Conservation (phyloP, 78 protist species). For the Dictyostelium firmibasis region DNA sequence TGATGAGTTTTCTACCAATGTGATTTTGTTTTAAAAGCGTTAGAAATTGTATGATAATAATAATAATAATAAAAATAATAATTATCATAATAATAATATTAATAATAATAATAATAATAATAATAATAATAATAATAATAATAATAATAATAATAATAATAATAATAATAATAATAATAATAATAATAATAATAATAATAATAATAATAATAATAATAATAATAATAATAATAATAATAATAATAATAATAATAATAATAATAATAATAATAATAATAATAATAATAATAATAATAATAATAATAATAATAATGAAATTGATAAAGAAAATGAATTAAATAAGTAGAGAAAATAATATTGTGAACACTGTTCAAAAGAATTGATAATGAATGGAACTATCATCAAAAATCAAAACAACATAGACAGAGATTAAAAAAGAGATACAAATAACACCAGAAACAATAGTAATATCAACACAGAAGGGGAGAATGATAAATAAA, state of each 20-base stretch:
- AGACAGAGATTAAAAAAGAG: not conserved
- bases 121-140: too few relatives aligned
- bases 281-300: not conserved
- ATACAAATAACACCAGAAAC: not conserved
- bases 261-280: too few relatives aligned
- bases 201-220: slow-evolving; percentile 2
- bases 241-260: too few relatives aligned
- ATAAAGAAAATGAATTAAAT: not conserved
- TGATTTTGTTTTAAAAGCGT: not conserved
- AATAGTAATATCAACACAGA: not conserved
- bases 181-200: too few relatives aligned
- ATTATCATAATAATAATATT: too few relatives aligned
- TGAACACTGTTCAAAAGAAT: slow-evolving; percentile 11
- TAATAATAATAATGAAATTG: not conserved
- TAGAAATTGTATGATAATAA: slow-evolving; percentile 59
- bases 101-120: too few relatives aligned
- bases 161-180: too few relatives aligned
- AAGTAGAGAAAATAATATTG: slow-evolving; percentile 58
- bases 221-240: too few relatives aligned
- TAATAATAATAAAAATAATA: too few relatives aligned
- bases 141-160: too few relatives aligned
- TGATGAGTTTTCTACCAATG: slow-evolving; percentile 48
- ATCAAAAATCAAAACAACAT: slow-evolving; percentile 40
- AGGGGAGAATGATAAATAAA: too few relatives aligned
- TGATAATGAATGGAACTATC: slow-evolving; percentile 35